phyloP scores from a whole-genome alignment of 345 rosid species.

The Sonneratia caseolaris region DNA sequence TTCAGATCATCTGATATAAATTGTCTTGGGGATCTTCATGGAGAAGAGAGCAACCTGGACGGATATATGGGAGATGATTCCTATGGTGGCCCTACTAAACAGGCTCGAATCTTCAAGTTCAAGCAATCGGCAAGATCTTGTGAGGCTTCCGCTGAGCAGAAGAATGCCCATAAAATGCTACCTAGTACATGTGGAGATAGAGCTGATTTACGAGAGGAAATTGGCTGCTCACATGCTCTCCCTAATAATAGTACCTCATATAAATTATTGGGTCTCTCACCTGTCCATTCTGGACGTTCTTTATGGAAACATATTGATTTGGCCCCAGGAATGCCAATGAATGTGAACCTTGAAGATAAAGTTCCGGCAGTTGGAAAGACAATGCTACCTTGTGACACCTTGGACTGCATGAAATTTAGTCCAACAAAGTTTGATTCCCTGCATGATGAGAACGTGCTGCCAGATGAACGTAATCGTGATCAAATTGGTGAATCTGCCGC shows the following conservation, averaged over 20 bases:
- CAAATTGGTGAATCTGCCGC: conserved; percentile 2
- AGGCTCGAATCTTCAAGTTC: background rate
- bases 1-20: conserved; percentile 43
- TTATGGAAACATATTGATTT: conserved; percentile 1
- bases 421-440: background rate
- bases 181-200: background rate
- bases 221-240: background rate
- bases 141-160: background rate
- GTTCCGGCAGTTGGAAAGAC: background rate
- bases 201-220: background rate
- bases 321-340: background rate
- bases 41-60: background rate
- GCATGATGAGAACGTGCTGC: background rate
- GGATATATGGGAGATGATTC: conserved; percentile 5
- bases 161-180: background rate
- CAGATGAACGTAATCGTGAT: conserved; percentile 1
- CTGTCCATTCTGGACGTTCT: background rate
- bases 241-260: background rate
- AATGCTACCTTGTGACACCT: background rate
- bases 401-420: background rate
- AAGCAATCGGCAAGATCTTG: background rate
- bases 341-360: background rate
- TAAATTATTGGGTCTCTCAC: background rate
- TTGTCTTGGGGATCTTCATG: conserved; percentile 14
- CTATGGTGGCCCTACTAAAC: background rate